phyloP scores from a whole-genome alignment of 345 rosid species.

The Lepidium sativum region DNA sequence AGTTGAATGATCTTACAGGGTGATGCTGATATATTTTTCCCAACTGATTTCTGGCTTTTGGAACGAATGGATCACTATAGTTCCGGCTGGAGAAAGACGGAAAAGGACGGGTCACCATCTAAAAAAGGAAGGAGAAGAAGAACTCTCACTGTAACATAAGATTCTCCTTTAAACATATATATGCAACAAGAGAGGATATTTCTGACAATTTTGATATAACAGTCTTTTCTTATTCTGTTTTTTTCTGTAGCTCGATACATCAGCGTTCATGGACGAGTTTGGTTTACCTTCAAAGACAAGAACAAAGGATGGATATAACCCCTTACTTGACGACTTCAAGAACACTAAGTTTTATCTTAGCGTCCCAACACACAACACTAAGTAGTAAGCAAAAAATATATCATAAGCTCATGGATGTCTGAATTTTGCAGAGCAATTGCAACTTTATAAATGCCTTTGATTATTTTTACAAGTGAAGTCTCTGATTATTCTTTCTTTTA shows the following conservation, averaged over 20 bases:
- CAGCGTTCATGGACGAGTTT: slow-evolving; percentile 92
- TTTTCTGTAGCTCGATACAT: slow-evolving; percentile 64
- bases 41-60: slow-evolving; percentile 88
- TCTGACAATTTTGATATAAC: not conserved
- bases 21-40: slow-evolving; percentile 97
- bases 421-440: not conserved
- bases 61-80: slow-evolving; percentile 89
- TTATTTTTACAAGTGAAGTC: not conserved
- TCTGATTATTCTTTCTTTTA: not conserved
- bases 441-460: not conserved
- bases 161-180: not conserved
- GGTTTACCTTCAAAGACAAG: slow-evolving; percentile 83
- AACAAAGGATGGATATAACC: too few species aligned
- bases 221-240: not conserved
- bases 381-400: slow-evolving; percentile 33
- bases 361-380: slow-evolving; percentile 85
- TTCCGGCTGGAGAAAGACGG: slow-evolving; percentile 65
- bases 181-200: not conserved
- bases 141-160: slow-evolving; percentile 64
- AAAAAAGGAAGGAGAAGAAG: slow-evolving; percentile 75
- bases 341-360: slow-evolving; percentile 87
- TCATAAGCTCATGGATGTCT: slow-evolving; percentile 1
- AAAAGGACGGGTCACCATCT: slow-evolving; percentile 40
- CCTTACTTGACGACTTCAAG: slow-evolving; percentile 91
- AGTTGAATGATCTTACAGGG: slow-evolving; percentile 47